These are phyloP conservation scores for Cokeromyces recurvatus DNA, from an alignment of 371 early-diverging fungal genomes.

Conservation along the genomic window DNA sequence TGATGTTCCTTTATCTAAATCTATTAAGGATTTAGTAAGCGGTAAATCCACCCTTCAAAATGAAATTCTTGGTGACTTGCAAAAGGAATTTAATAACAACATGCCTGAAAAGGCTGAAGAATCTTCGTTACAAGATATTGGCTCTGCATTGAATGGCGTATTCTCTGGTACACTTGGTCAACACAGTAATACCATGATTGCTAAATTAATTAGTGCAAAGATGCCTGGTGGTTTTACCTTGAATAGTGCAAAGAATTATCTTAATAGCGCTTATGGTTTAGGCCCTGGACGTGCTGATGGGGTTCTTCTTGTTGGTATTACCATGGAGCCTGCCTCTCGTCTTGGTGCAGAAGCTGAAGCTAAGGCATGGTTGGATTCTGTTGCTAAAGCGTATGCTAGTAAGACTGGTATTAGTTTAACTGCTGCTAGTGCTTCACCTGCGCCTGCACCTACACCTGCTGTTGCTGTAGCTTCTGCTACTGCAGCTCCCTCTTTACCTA, in stretches of 20 bases:
- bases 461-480: neutral
- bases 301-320: conserved; percentile 74
- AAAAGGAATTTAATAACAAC: conserved; percentile 83
- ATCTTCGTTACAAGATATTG: conserved; percentile 78
- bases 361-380: conserved; percentile 80
- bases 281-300: conserved; percentile 82
- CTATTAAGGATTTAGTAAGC: conserved; percentile 89
- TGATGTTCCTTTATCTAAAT: conserved; percentile 53
- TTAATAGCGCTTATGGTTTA: conserved; percentile 70
- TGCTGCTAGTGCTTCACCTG: conserved; percentile 51
- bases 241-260: conserved; percentile 69
- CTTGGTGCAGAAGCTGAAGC: conserved; percentile 78
- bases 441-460: conserved; percentile 3
- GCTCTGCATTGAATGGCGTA: conserved; percentile 56
- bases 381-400: conserved; percentile 74
- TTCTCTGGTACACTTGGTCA: conserved; percentile 78
- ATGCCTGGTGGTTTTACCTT: conserved; percentile 93
- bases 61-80: conserved; percentile 93
- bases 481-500: conserved; percentile 6
- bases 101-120: conserved; percentile 93
- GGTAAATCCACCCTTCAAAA: conserved; percentile 95
- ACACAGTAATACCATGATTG: conserved; percentile 68
- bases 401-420: conserved; percentile 73
- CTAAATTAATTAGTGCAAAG: conserved; percentile 82
- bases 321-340: conserved; percentile 64